Percentiles rank a stretch among this genome's conserved stretches.
These are phyloP conservation scores for Suillus americanus DNA, from an alignment of 768 basidiomycete genomes.

Conservation along the genomic window DNA sequence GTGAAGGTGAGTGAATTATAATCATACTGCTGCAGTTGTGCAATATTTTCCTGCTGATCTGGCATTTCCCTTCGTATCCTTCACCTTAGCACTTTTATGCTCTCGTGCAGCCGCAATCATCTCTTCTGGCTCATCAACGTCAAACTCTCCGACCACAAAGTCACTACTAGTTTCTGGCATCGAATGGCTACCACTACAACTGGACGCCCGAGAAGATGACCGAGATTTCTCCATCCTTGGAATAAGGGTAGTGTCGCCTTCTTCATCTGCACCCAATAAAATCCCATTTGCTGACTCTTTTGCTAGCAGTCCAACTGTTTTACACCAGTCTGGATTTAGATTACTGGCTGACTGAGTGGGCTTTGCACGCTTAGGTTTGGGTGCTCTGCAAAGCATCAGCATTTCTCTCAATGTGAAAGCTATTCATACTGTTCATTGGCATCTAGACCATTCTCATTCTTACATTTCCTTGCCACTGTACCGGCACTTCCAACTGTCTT, in stretches of 20 bases:
- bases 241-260: not conserved
- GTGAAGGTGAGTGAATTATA: no score
- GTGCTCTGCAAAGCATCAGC: not conserved
- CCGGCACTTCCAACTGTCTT: not conserved
- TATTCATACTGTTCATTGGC: no score
- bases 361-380: not conserved
- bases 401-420: not conserved
- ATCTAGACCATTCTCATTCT: not conserved
- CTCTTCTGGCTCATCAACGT: not conserved
- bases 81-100: not conserved
- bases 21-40: not conserved
- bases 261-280: not conserved
- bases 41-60: not conserved
- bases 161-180: not conserved
- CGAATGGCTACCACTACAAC: not conserved
- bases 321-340: not conserved
- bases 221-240: not conserved
- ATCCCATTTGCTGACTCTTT: not conserved
- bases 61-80: not conserved
- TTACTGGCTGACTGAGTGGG: not conserved
- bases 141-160: constrained; percentile 1
- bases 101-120: not conserved
- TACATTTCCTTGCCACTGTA: not conserved
- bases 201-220: not conserved
- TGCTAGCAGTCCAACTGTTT: not conserved